Evolutionary conservation across 1,139 yeast genomes (phyloP).

Genomic region (Candida smagusa): DNA sequence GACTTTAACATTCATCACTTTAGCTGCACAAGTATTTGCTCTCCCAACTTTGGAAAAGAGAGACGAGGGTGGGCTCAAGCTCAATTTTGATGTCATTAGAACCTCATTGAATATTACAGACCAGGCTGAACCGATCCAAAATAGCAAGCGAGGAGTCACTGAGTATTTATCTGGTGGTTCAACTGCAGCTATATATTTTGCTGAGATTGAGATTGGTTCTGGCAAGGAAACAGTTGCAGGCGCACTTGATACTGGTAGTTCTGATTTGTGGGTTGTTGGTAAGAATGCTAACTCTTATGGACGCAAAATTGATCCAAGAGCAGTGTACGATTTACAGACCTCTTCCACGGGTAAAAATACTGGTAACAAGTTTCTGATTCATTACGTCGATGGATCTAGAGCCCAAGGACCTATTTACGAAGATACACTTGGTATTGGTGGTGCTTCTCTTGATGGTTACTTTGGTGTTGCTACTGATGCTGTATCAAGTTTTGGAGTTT

Average conservation of each 20-base stretch:
- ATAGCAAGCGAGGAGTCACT: no score
- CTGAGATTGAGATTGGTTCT: neutral
- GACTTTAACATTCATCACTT: no score
- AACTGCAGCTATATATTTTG: neutral
- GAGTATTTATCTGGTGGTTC: no score
- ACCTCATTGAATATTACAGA: no score
- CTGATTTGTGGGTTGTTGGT: neutral
- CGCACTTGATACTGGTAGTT: neutral
- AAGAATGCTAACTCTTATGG: neutral
- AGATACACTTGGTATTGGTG: constrained; percentile 14
- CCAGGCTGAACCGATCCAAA: no score
- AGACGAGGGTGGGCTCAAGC: no score
- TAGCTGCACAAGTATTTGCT: no score
- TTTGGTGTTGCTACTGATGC: constrained; percentile 17
- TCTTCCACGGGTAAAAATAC: constrained; percentile 8
- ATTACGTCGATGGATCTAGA: constrained; percentile 14
- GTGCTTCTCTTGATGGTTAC: constrained; percentile 12
- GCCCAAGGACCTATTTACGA: constrained; percentile 16
- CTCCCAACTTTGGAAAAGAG: no score
- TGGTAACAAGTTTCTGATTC: constrained; percentile 9
- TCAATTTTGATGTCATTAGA: no score
- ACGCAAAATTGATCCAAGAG: neutral
- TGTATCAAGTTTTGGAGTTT: constrained; percentile 14
- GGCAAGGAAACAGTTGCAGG: neutral
- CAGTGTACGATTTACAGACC: constrained; percentile 7